Conservation (phyloP, 2,329 filamentous ascomycete species). For the Ophiostoma ips region DNA sequence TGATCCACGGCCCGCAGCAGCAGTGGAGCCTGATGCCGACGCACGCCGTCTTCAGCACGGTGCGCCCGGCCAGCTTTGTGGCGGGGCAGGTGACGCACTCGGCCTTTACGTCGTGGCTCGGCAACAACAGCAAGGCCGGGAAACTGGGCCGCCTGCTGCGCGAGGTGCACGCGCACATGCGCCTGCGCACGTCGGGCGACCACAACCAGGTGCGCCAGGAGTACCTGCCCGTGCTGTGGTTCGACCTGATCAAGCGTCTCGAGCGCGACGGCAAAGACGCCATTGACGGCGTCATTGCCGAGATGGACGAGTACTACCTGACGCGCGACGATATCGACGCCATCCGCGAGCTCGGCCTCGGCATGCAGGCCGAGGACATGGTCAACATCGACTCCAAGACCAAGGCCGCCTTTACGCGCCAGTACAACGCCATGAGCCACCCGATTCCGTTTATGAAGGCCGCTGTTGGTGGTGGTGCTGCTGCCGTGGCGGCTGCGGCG, state of each 20-base stretch:
- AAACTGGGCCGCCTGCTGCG: conserved; percentile 70
- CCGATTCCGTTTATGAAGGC: conserved; percentile 96
- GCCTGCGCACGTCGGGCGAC: conserved; percentile 77
- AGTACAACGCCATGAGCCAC: conserved; percentile 73
- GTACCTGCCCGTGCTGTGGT: conserved; percentile 82
- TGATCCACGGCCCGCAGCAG: conserved; percentile 97
- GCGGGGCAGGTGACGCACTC: conserved; percentile 64
- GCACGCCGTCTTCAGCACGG: conserved; percentile 90
- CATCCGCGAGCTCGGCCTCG: conserved; percentile 81
- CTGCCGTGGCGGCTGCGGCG: conserved; percentile 44
- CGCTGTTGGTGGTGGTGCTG: conserved; percentile 32
- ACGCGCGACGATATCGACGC: conserved; percentile 91
- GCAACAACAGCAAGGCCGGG: conserved; percentile 80
- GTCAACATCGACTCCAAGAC: conserved; percentile 73
- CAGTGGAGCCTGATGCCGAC: conserved; percentile 98
- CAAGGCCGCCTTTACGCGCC: conserved; percentile 78
- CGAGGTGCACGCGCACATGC: conserved; percentile 95
- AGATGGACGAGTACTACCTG: conserved; percentile 95
- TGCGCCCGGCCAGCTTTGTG: conserved; percentile 76
- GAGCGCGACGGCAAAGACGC: conserved; percentile 68
- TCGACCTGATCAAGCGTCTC: conserved; percentile 60
- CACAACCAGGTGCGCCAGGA: conserved; percentile 89
- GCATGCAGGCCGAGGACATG: conserved; percentile 60
- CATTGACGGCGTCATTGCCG: conserved; percentile 69
- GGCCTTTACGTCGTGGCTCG: conserved; percentile 81